Evolutionary conservation across 805 yeast species (phyloP).

Genomic region (Wickerhamomyces ciferrii): DNA sequence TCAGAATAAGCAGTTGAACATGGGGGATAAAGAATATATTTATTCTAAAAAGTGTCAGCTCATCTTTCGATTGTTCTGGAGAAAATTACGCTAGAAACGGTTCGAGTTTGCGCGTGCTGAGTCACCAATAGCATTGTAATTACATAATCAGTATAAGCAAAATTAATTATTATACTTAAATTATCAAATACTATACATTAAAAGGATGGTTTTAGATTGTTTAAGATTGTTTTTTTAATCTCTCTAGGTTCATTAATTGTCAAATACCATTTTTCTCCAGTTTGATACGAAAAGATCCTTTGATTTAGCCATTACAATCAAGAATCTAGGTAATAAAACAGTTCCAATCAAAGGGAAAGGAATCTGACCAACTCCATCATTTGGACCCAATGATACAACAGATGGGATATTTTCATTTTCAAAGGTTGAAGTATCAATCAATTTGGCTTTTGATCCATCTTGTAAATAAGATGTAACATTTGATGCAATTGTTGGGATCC

Average conservation of each 20-base stretch:
- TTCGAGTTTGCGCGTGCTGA: neutral
- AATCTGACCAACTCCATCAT: conserved; percentile 22
- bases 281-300: conserved; percentile 8
- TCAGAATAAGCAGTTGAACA: too few species aligned
- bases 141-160: neutral
- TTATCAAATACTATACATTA: too few species aligned
- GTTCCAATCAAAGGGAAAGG: conserved; percentile 17
- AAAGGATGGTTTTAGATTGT: too few species aligned
- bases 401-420: neutral
- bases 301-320: conserved; percentile 14
- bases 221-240: too few species aligned
- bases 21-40: neutral
- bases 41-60: neutral
- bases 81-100: neutral
- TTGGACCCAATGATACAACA: conserved; percentile 21
- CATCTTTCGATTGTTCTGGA: neutral
- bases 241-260: neutral
- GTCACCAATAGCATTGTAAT: neutral
- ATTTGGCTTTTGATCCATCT: neutral
- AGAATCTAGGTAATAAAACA: conserved; percentile 14
- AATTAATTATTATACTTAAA: too few species aligned
- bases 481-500: conserved; percentile 10
- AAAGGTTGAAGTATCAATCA: neutral
- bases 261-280: neutral
- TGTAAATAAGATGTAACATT: conserved; percentile 11